Conservation (phyloP, 176 grass and related monocot genomes). For the Coix lacrymajobi region DNA sequence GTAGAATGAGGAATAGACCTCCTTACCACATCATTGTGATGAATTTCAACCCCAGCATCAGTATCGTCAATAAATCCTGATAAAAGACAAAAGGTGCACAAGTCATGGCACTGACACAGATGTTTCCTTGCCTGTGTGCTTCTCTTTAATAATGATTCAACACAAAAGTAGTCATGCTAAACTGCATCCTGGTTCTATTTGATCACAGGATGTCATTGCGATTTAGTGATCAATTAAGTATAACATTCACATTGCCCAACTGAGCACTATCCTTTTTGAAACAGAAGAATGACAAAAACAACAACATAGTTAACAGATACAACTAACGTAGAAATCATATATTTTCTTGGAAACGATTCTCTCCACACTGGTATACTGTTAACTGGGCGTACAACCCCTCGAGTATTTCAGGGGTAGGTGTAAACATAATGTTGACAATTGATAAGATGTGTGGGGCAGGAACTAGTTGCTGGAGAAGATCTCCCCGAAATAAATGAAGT, state of each 20-base stretch:
- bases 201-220: background rate
- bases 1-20: slow-evolving; percentile 25
- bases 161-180: background rate
- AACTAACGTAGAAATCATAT: background rate
- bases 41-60: slow-evolving; percentile 31
- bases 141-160: background rate
- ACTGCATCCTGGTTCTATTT: background rate
- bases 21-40: slow-evolving; percentile 33
- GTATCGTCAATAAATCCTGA: slow-evolving; percentile 64
- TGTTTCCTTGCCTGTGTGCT: background rate
- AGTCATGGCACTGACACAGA: background rate
- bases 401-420: background rate
- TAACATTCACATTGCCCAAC: background rate
- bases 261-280: background rate
- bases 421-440: background rate
- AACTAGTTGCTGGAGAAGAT: background rate
- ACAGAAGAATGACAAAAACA: background rate
- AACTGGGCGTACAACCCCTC: background rate
- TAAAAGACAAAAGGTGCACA: background rate
- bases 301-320: background rate
- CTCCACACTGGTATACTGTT: background rate
- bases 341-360: background rate
- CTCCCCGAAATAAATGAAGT: background rate
- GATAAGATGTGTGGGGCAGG: background rate
- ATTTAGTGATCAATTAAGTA: background rate